Evolutionary conservation across 257 asterid species (phyloP), one percentile per base, ranked within the genome.

Genomic region (Solanum boliviense): DNA sequence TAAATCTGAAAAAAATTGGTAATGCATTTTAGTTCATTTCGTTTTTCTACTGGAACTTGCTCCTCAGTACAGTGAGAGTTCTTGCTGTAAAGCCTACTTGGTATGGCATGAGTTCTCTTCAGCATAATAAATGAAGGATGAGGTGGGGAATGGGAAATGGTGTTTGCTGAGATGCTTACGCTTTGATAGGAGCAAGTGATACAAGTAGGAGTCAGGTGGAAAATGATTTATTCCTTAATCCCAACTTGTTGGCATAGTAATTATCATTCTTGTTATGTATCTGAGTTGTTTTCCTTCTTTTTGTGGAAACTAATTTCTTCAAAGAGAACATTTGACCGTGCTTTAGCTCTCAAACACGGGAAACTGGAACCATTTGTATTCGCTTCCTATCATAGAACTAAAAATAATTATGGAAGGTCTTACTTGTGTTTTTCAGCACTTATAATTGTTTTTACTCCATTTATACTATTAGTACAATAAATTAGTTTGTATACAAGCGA

Each of bases 1-100:
- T 68, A 13, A 67, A 67, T 67, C 35, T 27, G 3, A 27, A 27
- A 67, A 62, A 95, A 95, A 97, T 90, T 93, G 98, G 98, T 97
- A 90, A 68, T 68, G 86, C 68, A 65, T 7, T 67, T 87, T 20
- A 70, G 68, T 85, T 46, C 46, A 27, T 44, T 70, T 71, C 4
- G 5, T 48, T 48, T 48, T 23, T 36, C 68, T 46, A 46, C 70
- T 31, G 31, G 70, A 82, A 82, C 44, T 46, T 21, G 31, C 70
- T 12, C 70, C 71, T 15, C 23, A 46, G 70, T 46, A 29, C 39
- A 6, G 41, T 10, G 44, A 82, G 27, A 9, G 68, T 81, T 81
- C 41, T 81, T 81, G 86, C 70, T 67, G 36, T 48, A 31, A 82
- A 15, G 68, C 67, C 27, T 81, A 21, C 48, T 48, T 25, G 67